These are phyloP conservation scores for Claviceps pazoutovae DNA, from an alignment of 2,329 filamentous ascomycete species.

Conservation along the genomic window DNA sequence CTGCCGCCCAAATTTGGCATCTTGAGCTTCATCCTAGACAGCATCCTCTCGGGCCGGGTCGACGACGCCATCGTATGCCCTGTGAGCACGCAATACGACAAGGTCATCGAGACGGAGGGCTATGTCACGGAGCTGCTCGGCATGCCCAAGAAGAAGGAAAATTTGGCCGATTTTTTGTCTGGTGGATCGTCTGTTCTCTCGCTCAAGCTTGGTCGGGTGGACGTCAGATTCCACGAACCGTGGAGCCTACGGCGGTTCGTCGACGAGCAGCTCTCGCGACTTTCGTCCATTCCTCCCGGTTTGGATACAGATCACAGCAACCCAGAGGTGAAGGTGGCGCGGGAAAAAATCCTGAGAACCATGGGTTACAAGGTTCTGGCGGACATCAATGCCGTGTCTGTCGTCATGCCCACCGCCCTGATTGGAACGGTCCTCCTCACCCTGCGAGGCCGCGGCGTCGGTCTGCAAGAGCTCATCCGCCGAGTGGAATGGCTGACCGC, in stretches of 20 bases:
- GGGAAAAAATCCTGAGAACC: slow-evolving; percentile 65
- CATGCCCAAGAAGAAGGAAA: slow-evolving; percentile 91
- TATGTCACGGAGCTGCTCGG: slow-evolving; percentile 92
- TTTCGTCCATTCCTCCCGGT: slow-evolving; percentile 29
- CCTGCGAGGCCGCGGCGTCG: slow-evolving; percentile 79
- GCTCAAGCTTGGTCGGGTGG: slow-evolving; percentile 76
- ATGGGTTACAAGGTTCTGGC: slow-evolving; percentile 85
- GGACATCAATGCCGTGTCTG: slow-evolving; percentile 90
- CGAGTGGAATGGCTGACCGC: slow-evolving; percentile 82
- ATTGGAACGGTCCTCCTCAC: slow-evolving; percentile 91
- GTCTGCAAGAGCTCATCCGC: slow-evolving; percentile 70
- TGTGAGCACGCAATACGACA: slow-evolving; percentile 96
- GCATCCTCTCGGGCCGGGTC: slow-evolving; percentile 73
- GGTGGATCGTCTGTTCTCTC: slow-evolving; percentile 75
- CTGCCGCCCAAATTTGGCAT: slow-evolving; percentile 93
- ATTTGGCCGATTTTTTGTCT: slow-evolving; percentile 76
- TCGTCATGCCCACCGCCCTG: slow-evolving; percentile 94
- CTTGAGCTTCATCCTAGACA: slow-evolving; percentile 80
- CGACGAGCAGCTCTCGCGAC: slow-evolving; percentile 51
- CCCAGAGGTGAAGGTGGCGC: slow-evolving; percentile 36
- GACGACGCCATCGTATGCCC: slow-evolving; percentile 88
- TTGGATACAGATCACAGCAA: slow-evolving; percentile 32
- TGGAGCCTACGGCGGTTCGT: slow-evolving; percentile 84
- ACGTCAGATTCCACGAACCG: slow-evolving; percentile 90
- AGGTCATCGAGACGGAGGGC: slow-evolving; percentile 94